These are phyloP conservation scores for Astraeus odoratus DNA, from an alignment of 768 basidiomycete species.

Conservation along the genomic window DNA sequence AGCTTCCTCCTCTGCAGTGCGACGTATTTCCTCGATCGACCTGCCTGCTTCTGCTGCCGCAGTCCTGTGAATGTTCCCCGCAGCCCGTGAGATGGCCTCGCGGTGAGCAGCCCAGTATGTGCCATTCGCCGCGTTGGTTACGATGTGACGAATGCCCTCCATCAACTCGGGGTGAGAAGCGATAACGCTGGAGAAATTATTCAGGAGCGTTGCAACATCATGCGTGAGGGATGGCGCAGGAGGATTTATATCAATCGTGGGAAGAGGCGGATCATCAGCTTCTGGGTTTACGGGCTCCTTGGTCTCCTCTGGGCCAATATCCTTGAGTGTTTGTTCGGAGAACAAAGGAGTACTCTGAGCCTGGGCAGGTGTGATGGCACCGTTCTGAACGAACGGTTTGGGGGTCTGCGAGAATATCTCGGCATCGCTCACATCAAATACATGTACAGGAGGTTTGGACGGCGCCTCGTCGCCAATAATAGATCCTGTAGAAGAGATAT, in stretches of 20 bases:
- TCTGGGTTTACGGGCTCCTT: conserved; percentile 13
- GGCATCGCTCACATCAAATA: conserved; percentile 34
- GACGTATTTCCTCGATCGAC: conserved; percentile 40
- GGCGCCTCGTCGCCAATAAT: conserved; percentile 36
- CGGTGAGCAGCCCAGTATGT: conserved; percentile 66
- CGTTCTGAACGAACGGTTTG: conserved; percentile 15
- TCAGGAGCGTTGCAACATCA: conserved; percentile 59
- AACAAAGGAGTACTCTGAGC: conserved; percentile 37
- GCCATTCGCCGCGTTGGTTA: conserved; percentile 54
- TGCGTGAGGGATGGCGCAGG: conserved; percentile 44
- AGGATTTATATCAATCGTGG: conserved; percentile 33
- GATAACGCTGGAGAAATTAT: conserved; percentile 47
- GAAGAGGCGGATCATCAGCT: conserved; percentile 44
- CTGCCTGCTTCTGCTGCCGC: conserved; percentile 32
- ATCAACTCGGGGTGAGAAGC: conserved; percentile 66
- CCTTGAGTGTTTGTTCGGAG: conserved; percentile 16
- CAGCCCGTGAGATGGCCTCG: conserved; percentile 50
- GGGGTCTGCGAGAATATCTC: conserved; percentile 17
- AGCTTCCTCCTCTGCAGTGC: conserved; percentile 57
- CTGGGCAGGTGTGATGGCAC: conserved; percentile 26
- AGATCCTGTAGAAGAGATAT: conserved; percentile 36
- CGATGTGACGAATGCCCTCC: conserved; percentile 57
- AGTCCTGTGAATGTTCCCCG: conserved; percentile 44
- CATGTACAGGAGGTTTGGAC: conserved; percentile 56
- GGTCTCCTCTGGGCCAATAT: conserved; percentile 4